A percentile compares a stretch with the other conserved stretches of the same genome.
Evolutionary conservation across 805 yeast genomes (phyloP).

Genomic region (Yarrowia sp.): DNA sequence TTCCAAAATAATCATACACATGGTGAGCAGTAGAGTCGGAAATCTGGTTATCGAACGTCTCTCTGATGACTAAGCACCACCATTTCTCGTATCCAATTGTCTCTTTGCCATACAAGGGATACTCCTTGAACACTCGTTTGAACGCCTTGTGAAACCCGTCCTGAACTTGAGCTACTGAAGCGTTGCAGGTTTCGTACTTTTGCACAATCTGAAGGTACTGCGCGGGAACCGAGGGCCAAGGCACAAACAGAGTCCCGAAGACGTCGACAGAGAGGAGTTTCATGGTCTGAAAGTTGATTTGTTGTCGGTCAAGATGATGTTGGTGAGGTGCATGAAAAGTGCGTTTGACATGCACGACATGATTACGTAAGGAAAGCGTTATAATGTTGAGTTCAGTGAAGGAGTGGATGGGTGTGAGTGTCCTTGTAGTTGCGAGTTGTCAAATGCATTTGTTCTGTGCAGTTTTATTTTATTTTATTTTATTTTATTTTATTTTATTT

Average conservation of each 20-base stretch:
- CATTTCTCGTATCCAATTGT: slow-evolving; percentile 7
- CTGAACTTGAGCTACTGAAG: neutral
- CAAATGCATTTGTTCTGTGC: too few relatives aligned
- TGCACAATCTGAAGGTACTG: slow-evolving; percentile 10
- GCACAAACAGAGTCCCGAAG: slow-evolving; percentile 20
- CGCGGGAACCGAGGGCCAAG: slow-evolving; percentile 14
- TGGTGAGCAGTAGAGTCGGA: neutral
- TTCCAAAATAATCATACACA: slow-evolving; percentile 8
- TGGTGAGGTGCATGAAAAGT: too few relatives aligned
- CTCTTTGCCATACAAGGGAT: slow-evolving; percentile 7
- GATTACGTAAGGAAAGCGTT: too few relatives aligned
- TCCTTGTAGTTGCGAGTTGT: too few relatives aligned
- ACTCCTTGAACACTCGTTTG: slow-evolving; percentile 5
- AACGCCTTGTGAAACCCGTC: slow-evolving; percentile 4
- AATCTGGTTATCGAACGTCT: slow-evolving; percentile 15
- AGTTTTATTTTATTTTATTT: too few relatives aligned
- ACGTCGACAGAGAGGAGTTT: slow-evolving; percentile 15
- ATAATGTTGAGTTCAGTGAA: too few relatives aligned
- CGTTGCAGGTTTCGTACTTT: neutral
- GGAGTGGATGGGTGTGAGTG: too few relatives aligned
- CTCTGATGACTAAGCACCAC: slow-evolving; percentile 18
- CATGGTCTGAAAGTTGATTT: neutral
- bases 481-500: too few relatives aligned
- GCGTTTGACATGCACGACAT: too few relatives aligned
- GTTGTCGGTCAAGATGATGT: too few relatives aligned